Evolutionary conservation across 2,329 filamentous ascomycete species (phyloP).

Genomic region (Claviceps sorghi): DNA sequence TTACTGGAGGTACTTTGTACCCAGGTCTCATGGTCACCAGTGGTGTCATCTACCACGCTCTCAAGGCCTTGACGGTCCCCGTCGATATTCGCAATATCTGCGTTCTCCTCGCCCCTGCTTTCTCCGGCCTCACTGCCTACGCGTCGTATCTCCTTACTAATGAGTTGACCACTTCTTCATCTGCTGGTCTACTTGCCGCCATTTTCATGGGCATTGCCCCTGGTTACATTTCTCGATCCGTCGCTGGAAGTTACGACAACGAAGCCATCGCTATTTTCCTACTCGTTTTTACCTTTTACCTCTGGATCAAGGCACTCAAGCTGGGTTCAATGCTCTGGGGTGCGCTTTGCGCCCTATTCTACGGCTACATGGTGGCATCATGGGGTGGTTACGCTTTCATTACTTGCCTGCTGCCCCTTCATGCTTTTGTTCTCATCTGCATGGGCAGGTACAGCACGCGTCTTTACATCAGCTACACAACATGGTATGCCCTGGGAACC

Average conservation of each 20-base stretch:
- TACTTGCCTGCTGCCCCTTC: slow-evolving; percentile 87
- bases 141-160: slow-evolving; percentile 91
- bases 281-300: slow-evolving; percentile 93
- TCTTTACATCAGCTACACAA: slow-evolving; percentile 91
- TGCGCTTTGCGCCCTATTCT: slow-evolving; percentile 84
- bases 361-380: slow-evolving; percentile 99
- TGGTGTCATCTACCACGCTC: slow-evolving; percentile 86
- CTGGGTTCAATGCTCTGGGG: slow-evolving; percentile 94
- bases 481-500: slow-evolving; percentile 93
- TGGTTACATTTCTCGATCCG: slow-evolving; percentile 94
- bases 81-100: slow-evolving; percentile 99
- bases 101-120: slow-evolving; percentile 85
- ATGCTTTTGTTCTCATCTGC: slow-evolving; percentile 83
- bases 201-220: slow-evolving; percentile 95
- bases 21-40: slow-evolving; percentile 98
- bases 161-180: slow-evolving; percentile 92
- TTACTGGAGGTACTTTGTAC: slow-evolving; percentile 97
- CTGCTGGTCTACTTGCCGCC: slow-evolving; percentile 86
- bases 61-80: slow-evolving; percentile 75
- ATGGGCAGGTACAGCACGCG: slow-evolving; percentile 95
- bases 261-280: slow-evolving; percentile 99
- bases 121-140: slow-evolving; percentile 84
- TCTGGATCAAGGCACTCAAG: slow-evolving; percentile 99
- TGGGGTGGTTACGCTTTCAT: slow-evolving; percentile 99
- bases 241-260: slow-evolving; percentile 97